Conservation (phyloP, 2,329 filamentous ascomycete genomes). For the Calonectria pauciramosa region DNA sequence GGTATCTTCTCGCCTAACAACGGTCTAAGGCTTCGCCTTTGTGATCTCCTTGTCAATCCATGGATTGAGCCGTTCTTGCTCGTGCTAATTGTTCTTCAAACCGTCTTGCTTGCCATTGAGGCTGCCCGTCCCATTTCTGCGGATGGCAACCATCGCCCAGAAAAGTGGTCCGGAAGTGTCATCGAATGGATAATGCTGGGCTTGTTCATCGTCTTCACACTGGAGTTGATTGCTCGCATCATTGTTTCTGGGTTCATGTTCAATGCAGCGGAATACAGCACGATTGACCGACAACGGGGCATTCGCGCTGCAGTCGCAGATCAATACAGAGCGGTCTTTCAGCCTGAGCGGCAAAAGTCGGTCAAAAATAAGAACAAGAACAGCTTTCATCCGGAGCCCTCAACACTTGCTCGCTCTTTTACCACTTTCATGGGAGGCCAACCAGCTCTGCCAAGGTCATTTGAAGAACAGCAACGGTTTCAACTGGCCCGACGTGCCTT, state of each 20-base stretch:
- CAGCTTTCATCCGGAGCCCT: conserved; percentile 63
- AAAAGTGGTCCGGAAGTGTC: conserved; percentile 74
- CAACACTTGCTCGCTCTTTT: conserved; percentile 81
- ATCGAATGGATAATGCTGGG: conserved; percentile 86
- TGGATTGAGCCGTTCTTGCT: conserved; percentile 90
- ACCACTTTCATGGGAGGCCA: conserved; percentile 82
- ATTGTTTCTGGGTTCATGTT: conserved; percentile 95
- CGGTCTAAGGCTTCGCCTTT: conserved; percentile 79
- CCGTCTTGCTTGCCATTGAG: conserved; percentile 89
- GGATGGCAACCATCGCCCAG: conserved; percentile 70
- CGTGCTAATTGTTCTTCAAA: conserved; percentile 88
- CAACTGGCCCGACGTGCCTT: conserved; percentile 93
- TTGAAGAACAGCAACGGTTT: conserved; percentile 83
- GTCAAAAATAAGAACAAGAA: conserved; percentile 66
- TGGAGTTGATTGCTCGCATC: conserved; percentile 85
- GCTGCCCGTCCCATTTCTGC: conserved; percentile 79
- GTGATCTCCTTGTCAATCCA: conserved; percentile 88
- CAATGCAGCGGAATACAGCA: conserved; percentile 93
- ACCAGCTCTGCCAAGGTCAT: conserved; percentile 69
- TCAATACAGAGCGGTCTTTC: conserved; percentile 84
- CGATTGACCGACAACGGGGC: conserved; percentile 83
- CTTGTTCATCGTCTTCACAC: conserved; percentile 90
- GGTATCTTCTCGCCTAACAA: conserved; percentile 88
- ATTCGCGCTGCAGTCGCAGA: conserved; percentile 80
- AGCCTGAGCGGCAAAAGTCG: conserved; percentile 82